These are phyloP conservation scores for Talaromyces sp. DNA, from an alignment of 2,329 filamentous ascomycete genomes.

Conservation along the genomic window DNA sequence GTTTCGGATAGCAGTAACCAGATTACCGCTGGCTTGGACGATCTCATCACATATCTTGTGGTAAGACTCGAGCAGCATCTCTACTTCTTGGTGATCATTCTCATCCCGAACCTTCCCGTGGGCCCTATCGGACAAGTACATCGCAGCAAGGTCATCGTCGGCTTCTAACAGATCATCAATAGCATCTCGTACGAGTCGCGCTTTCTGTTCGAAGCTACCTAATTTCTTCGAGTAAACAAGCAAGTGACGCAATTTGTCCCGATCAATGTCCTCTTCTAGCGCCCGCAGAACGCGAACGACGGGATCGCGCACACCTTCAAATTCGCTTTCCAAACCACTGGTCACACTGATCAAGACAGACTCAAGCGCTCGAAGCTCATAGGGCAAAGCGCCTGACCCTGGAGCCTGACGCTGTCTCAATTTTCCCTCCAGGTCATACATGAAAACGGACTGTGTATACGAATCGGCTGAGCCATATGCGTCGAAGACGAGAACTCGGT, in stretches of 20 bases:
- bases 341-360: slow-evolving; percentile 93
- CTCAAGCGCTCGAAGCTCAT: slow-evolving; percentile 94
- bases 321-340: slow-evolving; percentile 85
- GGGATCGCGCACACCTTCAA: slow-evolving; percentile 87
- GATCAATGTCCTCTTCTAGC: slow-evolving; percentile 92
- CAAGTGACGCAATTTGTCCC: slow-evolving; percentile 84
- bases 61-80: slow-evolving; percentile 95
- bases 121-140: slow-evolving; percentile 91
- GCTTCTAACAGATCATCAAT: slow-evolving; percentile 94
- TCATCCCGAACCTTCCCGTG: slow-evolving; percentile 68
- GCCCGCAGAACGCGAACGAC: slow-evolving; percentile 85
- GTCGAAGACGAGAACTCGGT: slow-evolving; percentile 92
- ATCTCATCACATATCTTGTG: slow-evolving; percentile 98
- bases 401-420: slow-evolving; percentile 70
- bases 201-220: slow-evolving; percentile 96
- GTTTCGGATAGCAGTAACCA: slow-evolving; percentile 92
- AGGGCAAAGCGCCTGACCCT: slow-evolving; percentile 63
- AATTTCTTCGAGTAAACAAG: slow-evolving; percentile 93
- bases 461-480: slow-evolving; percentile 92
- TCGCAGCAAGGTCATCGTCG: slow-evolving; percentile 87
- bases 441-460: slow-evolving; percentile 93
- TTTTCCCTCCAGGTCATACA: slow-evolving; percentile 94
- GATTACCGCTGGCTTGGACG: slow-evolving; percentile 86
- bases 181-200: slow-evolving; percentile 85
- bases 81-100: slow-evolving; percentile 91